Conservation (phyloP, 345 rosid genomes). For the Corchorus capsularis region DNA sequence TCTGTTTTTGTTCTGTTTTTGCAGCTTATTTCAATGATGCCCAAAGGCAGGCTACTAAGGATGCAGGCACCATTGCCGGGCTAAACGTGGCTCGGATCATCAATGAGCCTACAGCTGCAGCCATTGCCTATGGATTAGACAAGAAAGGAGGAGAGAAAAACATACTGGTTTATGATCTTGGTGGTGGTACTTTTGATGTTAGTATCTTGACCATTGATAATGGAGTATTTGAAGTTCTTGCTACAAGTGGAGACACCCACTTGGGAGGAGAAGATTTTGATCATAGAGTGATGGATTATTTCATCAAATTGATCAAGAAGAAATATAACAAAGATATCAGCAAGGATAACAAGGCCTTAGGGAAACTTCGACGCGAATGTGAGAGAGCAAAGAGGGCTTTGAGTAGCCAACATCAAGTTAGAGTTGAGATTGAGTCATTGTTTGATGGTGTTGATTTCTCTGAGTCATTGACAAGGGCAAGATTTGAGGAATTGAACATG, state of each 20-base stretch:
- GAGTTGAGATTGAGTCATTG: constrained; percentile 48
- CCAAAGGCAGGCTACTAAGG: constrained; percentile 57
- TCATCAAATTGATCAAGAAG: constrained; percentile 49
- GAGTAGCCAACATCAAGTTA: constrained; percentile 54
- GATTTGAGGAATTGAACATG: constrained; percentile 20
- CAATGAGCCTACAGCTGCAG: constrained; percentile 53
- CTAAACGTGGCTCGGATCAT: constrained; percentile 52
- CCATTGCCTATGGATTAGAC: constrained; percentile 50
- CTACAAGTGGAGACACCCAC: constrained; percentile 53
- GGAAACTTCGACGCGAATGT: constrained; percentile 45
- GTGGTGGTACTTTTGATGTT: constrained; percentile 54
- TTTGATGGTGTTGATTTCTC: constrained; percentile 49
- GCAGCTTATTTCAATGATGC: constrained; percentile 56
- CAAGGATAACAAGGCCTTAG: constrained; percentile 45
- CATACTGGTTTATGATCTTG: constrained; percentile 51
- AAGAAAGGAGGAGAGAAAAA: constrained; percentile 47
- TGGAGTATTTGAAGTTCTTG: constrained; percentile 51
- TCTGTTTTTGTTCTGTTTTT: not conserved
- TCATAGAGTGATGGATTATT: constrained; percentile 51
- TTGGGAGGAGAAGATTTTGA: constrained; percentile 54
- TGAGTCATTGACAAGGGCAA: constrained; percentile 20
- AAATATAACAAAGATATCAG: constrained; percentile 50
- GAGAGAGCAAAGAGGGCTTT: constrained; percentile 54
- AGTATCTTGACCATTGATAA: constrained; percentile 48
- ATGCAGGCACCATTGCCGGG: constrained; percentile 49